phyloP scores from a whole-genome alignment of 2,329 filamentous ascomycete genomes.

The Microdochium paspali region DNA sequence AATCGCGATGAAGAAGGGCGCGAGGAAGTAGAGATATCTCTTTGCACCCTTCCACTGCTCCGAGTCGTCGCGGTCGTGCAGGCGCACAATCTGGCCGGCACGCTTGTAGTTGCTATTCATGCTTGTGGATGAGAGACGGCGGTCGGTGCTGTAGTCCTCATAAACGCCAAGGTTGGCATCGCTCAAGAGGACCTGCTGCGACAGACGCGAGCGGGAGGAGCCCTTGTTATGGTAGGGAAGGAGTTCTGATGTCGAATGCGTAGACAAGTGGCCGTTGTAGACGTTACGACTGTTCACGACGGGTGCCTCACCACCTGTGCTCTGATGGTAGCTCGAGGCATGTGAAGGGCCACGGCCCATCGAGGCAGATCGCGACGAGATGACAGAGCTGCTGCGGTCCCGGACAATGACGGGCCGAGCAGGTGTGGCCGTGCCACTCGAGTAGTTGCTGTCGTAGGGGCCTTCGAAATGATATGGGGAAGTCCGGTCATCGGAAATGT shows the following conservation, averaged over 20 bases:
- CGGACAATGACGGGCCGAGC: not conserved
- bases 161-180: constrained; percentile 27
- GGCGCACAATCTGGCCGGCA: constrained; percentile 23
- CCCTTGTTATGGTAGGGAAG: not conserved
- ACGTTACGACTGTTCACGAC: not conserved
- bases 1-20: constrained; percentile 27
- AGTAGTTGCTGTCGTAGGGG: not conserved
- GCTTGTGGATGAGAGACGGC: constrained; percentile 17
- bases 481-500: not conserved
- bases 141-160: constrained; percentile 22
- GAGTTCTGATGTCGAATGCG: not conserved
- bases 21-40: constrained; percentile 25
- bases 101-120: constrained; percentile 17
- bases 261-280: not conserved
- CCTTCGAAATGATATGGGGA: not conserved
- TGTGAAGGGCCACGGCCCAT: not conserved
- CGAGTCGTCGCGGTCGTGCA: constrained; percentile 31
- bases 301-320: not conserved
- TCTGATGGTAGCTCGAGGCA: not conserved
- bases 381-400: not conserved
- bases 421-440: not conserved
- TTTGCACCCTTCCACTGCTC: constrained; percentile 37
- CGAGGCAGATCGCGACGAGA: not conserved
- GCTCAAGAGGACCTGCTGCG: constrained; percentile 22
- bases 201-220: not conserved